Percentiles rank a stretch among this genome's conserved stretches.
These are phyloP conservation scores for Candida dendrica DNA, from an alignment of 805 yeast genomes.

Conservation along the genomic window DNA sequence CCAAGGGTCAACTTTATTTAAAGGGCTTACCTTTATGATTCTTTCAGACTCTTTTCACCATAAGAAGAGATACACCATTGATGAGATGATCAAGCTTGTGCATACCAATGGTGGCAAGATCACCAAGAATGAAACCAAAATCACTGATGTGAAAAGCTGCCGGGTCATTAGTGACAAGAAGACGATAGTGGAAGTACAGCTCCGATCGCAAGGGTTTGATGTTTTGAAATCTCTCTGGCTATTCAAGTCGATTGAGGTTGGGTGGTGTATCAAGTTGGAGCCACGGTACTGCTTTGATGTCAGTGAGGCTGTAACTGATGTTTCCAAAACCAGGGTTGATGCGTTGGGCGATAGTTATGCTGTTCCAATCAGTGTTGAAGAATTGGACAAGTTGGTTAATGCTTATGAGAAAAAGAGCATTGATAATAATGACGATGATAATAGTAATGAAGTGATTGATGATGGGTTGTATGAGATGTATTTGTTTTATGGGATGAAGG, in stretches of 20 bases:
- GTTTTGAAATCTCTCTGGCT: constrained; percentile 68
- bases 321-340: constrained; percentile 38
- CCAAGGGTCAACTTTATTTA: constrained; percentile 35
- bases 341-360: constrained; percentile 55
- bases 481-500: constrained; percentile 28
- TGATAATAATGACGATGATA: no score
- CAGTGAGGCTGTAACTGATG: constrained; percentile 20
- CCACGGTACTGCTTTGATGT: constrained; percentile 48
- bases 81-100: constrained; percentile 31
- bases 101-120: constrained; percentile 46
- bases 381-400: background rate
- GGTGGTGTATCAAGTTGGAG: constrained; percentile 44
- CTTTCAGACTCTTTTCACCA: constrained; percentile 38
- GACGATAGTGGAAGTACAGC: constrained; percentile 30
- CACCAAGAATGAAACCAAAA: constrained; percentile 24
- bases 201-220: constrained; percentile 46
- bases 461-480: constrained; percentile 13
- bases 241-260: constrained; percentile 48
- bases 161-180: constrained; percentile 31
- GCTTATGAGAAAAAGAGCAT: background rate
- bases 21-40: constrained; percentile 39
- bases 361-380: constrained; percentile 15
- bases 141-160: constrained; percentile 10
- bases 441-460: constrained; percentile 8
- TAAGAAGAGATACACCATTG: constrained; percentile 21